These are phyloP conservation scores for Phytomonas francai DNA, from an alignment of 208 protist species.

Conservation along the genomic window DNA sequence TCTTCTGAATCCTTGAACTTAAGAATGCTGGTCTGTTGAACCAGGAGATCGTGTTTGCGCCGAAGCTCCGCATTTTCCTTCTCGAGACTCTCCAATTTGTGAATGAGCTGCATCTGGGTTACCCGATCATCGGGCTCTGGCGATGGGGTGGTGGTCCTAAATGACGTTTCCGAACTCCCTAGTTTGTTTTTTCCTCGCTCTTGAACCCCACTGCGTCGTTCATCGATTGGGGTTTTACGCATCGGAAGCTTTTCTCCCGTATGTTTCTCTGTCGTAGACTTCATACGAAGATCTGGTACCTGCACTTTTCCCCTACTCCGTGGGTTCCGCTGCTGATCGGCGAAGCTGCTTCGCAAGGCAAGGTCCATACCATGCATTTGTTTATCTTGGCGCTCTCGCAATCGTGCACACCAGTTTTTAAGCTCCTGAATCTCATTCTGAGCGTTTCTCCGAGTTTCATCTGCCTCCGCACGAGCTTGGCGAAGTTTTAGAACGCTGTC, in stretches of 20 bases:
- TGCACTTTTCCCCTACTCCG: too few relatives aligned
- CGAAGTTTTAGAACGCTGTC: constrained; percentile 15
- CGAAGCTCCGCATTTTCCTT: constrained; percentile 25
- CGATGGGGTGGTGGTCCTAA: too few relatives aligned
- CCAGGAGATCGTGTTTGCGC: constrained; percentile 14
- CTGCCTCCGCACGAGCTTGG: constrained; percentile 10
- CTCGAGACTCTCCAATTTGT: constrained; percentile 13
- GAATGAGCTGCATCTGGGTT: not conserved
- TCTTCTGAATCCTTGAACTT: constrained; percentile 7
- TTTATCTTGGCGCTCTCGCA: constrained; percentile 25
- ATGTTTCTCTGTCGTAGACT: too few relatives aligned
- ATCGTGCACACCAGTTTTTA: constrained; percentile 32
- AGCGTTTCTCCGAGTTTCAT: constrained; percentile 16
- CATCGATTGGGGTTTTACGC: too few relatives aligned
- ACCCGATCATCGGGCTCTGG: too few relatives aligned
- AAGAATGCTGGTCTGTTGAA: not conserved
- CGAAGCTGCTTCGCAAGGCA: too few relatives aligned
- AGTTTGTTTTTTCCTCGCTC: too few relatives aligned
- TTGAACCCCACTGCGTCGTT: too few relatives aligned
- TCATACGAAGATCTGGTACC: too few relatives aligned
- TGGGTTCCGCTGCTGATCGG: too few relatives aligned
- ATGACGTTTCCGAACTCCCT: too few relatives aligned
- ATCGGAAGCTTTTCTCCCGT: too few relatives aligned
- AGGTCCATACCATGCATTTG: constrained; percentile 7
- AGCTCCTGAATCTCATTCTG: constrained; percentile 38